Conservation (phyloP, 257 asterid genomes). For the Plantago ovata region DNA sequence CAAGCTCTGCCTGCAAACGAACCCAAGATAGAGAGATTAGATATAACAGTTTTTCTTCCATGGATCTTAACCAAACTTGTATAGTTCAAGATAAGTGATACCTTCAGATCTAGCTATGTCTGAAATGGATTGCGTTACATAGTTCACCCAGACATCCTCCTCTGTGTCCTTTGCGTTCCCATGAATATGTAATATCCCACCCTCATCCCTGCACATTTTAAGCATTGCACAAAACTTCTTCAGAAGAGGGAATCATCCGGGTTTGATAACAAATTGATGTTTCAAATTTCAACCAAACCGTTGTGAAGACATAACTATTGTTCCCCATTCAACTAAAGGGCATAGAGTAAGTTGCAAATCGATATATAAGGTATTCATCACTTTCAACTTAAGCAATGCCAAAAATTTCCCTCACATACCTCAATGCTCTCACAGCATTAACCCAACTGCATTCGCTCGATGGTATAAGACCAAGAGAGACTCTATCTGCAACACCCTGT, state of each 20-base stretch:
- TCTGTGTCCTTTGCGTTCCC: slow-evolving; percentile 84
- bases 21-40: background rate
- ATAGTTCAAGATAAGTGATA: slow-evolving; percentile 10
- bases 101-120: slow-evolving; percentile 68
- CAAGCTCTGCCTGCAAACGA: slow-evolving; percentile 53
- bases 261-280: no score
- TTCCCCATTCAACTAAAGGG: background rate
- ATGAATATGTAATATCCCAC: slow-evolving; percentile 80
- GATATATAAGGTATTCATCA: background rate
- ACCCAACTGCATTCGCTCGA: slow-evolving; percentile 91
- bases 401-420: slow-evolving; percentile 33
- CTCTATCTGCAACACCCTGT: slow-evolving; percentile 95
- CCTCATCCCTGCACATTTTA: slow-evolving; percentile 57
- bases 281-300: no score
- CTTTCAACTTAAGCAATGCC: slow-evolving; percentile 4
- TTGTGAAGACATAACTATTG: background rate
- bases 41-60: background rate
- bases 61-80: background rate
- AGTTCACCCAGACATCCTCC: slow-evolving; percentile 59
- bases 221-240: no score
- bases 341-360: background rate
- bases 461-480: slow-evolving; percentile 91
- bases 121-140: slow-evolving; percentile 46
- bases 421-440: slow-evolving; percentile 79
- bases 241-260: no score